Evolutionary conservation across 2,329 filamentous ascomycete species (phyloP).

Genomic region (Mycocentrospora acerina): DNA sequence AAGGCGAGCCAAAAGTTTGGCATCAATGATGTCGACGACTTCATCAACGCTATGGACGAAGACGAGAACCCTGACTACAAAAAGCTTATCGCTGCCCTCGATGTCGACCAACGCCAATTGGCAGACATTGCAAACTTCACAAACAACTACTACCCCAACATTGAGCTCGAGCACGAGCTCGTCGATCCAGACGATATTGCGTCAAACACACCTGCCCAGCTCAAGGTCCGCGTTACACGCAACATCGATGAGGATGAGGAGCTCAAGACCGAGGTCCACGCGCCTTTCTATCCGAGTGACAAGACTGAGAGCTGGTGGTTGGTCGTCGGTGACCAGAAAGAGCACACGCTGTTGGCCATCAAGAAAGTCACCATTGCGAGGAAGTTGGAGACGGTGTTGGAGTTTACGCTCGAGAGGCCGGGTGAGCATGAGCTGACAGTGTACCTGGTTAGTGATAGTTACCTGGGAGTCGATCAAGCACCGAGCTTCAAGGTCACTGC

Average conservation of each 20-base stretch:
- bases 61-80: constrained; percentile 84
- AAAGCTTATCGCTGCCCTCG: constrained; percentile 73
- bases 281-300: constrained; percentile 86
- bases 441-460: constrained; percentile 96
- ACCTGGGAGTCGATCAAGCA: constrained; percentile 95
- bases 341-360: constrained; percentile 84
- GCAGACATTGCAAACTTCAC: constrained; percentile 91
- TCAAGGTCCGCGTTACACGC: constrained; percentile 82
- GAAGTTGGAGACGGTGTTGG: constrained; percentile 75
- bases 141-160: constrained; percentile 92
- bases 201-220: constrained; percentile 76
- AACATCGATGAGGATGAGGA: constrained; percentile 73
- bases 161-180: constrained; percentile 86
- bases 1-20: constrained; percentile 78
- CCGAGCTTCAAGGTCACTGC: constrained; percentile 82
- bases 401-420: constrained; percentile 82
- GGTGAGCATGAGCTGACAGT: constrained; percentile 87
- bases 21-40: constrained; percentile 93
- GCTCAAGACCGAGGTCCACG: constrained; percentile 82
- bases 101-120: constrained; percentile 78
- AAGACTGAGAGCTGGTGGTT: constrained; percentile 99
- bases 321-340: constrained; percentile 89
- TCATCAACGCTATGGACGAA: constrained; percentile 98
- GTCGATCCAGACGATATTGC: constrained; percentile 78
- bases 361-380: constrained; percentile 88